A percentile compares a stretch with the other conserved stretches of the same genome.
These are phyloP conservation scores for Sphagnurus paluster DNA, from an alignment of 1,284 basidiomycete genomes.

Conservation along the genomic window DNA sequence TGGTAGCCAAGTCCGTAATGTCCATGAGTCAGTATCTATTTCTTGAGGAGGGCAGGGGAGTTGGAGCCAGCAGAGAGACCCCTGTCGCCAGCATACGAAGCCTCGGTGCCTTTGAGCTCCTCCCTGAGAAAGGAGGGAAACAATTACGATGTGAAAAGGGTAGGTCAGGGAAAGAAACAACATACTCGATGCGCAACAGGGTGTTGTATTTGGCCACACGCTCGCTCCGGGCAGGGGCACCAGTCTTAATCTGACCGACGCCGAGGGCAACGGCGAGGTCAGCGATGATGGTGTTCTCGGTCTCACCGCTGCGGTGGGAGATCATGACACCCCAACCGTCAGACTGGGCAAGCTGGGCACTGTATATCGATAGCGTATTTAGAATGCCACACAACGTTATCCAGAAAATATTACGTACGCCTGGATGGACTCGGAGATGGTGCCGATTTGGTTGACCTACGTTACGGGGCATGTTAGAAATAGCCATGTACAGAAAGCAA, in stretches of 20 bases:
- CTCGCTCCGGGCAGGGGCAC: slow-evolving; percentile 92
- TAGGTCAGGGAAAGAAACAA: slow-evolving; percentile 16
- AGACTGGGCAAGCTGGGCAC: slow-evolving; percentile 94
- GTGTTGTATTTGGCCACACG: slow-evolving; percentile 95
- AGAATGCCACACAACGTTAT: slow-evolving; percentile 3
- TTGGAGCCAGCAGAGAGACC: slow-evolving; percentile 79
- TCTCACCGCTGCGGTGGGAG: slow-evolving; percentile 98
- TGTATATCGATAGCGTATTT: slow-evolving; percentile 30
- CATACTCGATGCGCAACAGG: slow-evolving; percentile 88
- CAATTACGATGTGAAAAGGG: background rate
- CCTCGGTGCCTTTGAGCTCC: slow-evolving; percentile 65
- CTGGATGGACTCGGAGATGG: slow-evolving; percentile 98
- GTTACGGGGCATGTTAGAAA: background rate
- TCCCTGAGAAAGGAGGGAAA: slow-evolving; percentile 51
- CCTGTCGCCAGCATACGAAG: slow-evolving; percentile 74
- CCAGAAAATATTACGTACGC: slow-evolving; percentile 56
- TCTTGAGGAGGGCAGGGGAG: slow-evolving; percentile 74
- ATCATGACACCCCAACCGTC: slow-evolving; percentile 99
- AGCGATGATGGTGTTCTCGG: slow-evolving; percentile 95
- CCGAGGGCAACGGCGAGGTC: slow-evolving; percentile 96
- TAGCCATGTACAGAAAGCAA: background rate
- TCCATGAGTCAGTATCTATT: slow-evolving; percentile 28
- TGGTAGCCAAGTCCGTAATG: slow-evolving; percentile 11
- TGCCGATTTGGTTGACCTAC: slow-evolving; percentile 96
- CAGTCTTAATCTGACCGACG: slow-evolving; percentile 97